Evolutionary conservation across 345 rosid genomes (phyloP), one percentile per base, ranked within the genome.

Genomic region (Eucalyptus erythrocorys): DNA sequence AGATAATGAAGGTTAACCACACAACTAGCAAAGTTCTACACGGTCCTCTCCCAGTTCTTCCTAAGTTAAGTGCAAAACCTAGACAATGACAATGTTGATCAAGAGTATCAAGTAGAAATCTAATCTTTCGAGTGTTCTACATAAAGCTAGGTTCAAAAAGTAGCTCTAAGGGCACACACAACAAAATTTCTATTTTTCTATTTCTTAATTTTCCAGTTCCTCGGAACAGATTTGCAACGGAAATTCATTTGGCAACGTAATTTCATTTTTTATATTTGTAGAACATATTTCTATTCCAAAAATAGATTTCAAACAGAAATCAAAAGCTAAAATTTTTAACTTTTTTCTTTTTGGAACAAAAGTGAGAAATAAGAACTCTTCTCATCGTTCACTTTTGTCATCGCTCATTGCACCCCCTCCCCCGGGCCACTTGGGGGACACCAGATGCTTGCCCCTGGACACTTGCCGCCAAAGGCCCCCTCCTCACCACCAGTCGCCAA

Each of bases 181-280:
- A 50, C 22, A 17, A 51, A 51, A 51, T 19, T 51, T 51, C 0
- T 51, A 0, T 51, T 51, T 51, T 4, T 51, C 10, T 51, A 51
- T 51, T 3, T 19, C 2, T 51, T 51, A 51, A 51, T 51, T 19
- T 51, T 51, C 10, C 0, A 7, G 0, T 51, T 51, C 1, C 4
- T 0, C 1, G 0, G 0, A 51, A 51, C 9, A 51, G 0, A 2
- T 51, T 51, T 51, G 10, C 0, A 51, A 51, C 1, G 55, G 2
- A 51, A 51, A 51, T 7, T 0, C 9, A 1, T 51, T 51, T 51
- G 0, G 4, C 19, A 51, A 51, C 9, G 10, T 51, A 51, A 7
- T 51, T 51, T 51, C 10, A 7, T 51, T 51, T 51, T 50, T 51
- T 4, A n/a, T 3, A 50, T 51, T 51, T 51, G 1, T 3, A 2